A percentile compares a stretch with the other conserved stretches of the same genome.
phyloP scores from a whole-genome alignment of 2,329 filamentous ascomycete species.

The Bipolaris sorokiniana region DNA sequence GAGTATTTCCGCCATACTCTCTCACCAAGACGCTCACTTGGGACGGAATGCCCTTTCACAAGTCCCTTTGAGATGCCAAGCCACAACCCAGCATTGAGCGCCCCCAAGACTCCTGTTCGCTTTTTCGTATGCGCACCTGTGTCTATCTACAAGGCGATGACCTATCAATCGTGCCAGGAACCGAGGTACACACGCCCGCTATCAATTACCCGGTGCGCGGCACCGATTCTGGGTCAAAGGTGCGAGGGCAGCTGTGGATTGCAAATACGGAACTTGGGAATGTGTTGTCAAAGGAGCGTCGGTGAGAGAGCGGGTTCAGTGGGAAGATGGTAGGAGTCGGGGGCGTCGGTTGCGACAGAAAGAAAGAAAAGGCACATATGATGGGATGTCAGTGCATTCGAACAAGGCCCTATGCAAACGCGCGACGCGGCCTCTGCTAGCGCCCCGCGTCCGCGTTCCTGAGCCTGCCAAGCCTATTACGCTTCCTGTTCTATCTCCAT shows the following conservation, averaged over 20 bases:
- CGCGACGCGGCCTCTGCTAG: constrained; percentile 23
- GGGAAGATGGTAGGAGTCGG: constrained; percentile 6
- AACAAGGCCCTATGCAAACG: constrained; percentile 31
- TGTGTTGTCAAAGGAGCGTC: constrained; percentile 7
- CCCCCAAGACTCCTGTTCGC: constrained; percentile 6
- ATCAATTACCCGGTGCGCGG: background rate
- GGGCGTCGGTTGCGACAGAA: constrained; percentile 5
- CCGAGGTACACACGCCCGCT: constrained; percentile 1
- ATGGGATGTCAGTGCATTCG: constrained; percentile 27
- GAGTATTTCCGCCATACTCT: constrained; percentile 43
- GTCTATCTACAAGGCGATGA: constrained; percentile 15
- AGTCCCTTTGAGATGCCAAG: constrained; percentile 13
- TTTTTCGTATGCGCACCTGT: constrained; percentile 2
- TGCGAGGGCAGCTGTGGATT: background rate
- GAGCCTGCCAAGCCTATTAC: constrained; percentile 31
- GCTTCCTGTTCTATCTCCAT: constrained; percentile 18
- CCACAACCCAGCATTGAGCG: constrained; percentile 20
- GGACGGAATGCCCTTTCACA: constrained; percentile 7
- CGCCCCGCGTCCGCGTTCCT: constrained; percentile 23
- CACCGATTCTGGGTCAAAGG: background rate
- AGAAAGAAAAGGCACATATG: constrained; percentile 16
- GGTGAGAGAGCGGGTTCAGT: constrained; percentile 5
- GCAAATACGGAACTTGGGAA: background rate
- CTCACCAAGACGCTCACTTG: constrained; percentile 11
- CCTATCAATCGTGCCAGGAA: constrained; percentile 15